phyloP scores from a whole-genome alignment of 352 stramenopile species.

The Phytopythium boreale region DNA sequence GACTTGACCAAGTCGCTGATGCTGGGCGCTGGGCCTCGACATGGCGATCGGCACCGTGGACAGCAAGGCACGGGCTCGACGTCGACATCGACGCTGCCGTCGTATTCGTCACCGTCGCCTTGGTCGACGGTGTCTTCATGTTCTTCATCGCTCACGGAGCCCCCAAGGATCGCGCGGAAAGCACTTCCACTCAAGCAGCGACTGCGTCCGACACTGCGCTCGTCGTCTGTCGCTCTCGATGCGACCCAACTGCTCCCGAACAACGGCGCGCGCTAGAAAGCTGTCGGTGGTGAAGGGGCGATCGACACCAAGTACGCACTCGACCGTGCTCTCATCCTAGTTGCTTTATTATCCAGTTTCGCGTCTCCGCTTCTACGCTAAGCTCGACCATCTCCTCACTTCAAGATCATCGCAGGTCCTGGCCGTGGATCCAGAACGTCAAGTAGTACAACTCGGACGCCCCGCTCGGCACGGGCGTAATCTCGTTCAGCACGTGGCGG shows the following conservation, averaged over 20 bases:
- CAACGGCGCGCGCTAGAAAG: not conserved
- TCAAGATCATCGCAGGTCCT: conserved; percentile 19
- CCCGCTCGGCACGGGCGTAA: conserved; percentile 28
- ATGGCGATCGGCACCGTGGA: not conserved
- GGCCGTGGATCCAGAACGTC: conserved; percentile 85
- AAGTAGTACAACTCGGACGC: conserved; percentile 51
- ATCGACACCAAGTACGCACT: not conserved
- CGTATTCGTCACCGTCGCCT: not conserved
- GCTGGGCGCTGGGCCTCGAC: conserved; percentile 3
- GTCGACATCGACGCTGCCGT: not conserved
- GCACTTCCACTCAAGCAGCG: conserved; percentile 11
- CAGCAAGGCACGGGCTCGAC: not conserved
- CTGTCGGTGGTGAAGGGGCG: not conserved
- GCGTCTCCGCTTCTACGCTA: not conserved
- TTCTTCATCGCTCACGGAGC: not conserved
- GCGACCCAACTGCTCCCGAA: conserved; percentile 10
- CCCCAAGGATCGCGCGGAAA: not conserved
- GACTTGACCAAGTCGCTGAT: conserved; percentile 15
- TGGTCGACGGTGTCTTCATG: not conserved
- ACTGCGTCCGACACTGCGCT: conserved; percentile 19
- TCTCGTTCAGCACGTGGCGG: conserved; percentile 65
- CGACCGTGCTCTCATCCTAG: too few species aligned
- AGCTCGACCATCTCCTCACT: not conserved
- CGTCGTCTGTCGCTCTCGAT: conserved; percentile 24
- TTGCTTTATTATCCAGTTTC: too few species aligned